Base-by-base conservation (phyloP, 2,329 filamentous ascomycete species). In the Ascochyta rabiei region DNA sequence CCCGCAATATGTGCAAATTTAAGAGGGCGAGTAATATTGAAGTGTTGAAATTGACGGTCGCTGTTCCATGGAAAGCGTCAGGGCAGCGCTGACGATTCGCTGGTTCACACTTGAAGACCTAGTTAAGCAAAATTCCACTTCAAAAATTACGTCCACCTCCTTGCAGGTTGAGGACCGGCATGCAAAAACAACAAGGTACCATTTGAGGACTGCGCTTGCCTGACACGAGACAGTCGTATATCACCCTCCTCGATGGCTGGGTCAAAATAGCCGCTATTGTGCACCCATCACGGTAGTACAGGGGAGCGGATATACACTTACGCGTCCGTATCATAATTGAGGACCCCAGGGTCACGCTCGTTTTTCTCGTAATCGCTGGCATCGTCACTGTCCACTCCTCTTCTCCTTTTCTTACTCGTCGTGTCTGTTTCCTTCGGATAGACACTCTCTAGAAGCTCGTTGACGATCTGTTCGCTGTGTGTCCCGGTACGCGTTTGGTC, bases 391-490 rank as follows among this genome's bases (percentile, higher is more conserved):
- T 63, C 55, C 23, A 42, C 60, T 31, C 68, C 60, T 54, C 74
- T 73, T 44, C 73, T 66, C 54, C 74, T 74, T 24, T 68, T 70
- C 5, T 62, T 64, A 16, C 57, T 62, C n/a, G 45, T 43, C 18
- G 59, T 59, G 19, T 74, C 69, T 4, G 52, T 46, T 48, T 75
- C 71, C 60, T 69, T 75, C 8, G 73, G 73, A 56, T 75, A 75
- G 1, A 43, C 41, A n/a, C 54, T 61, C 31, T 74, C 73, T 6
- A 75, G 57, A 23, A 75, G 59, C 8, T 61, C 49, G 8, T 59
- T 53, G 28, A 76, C 63, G 21, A 76, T 55, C 15, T 48, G 52
- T 45, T 73, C 66, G 46, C 69, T 73, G 44, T 59, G 61, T 6
- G 42, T 57, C 3, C 48, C 54, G 18, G 68, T 67, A 10, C 61